phyloP scores from a whole-genome alignment of 2,329 filamentous ascomycete species.

The Alternaria solani region DNA sequence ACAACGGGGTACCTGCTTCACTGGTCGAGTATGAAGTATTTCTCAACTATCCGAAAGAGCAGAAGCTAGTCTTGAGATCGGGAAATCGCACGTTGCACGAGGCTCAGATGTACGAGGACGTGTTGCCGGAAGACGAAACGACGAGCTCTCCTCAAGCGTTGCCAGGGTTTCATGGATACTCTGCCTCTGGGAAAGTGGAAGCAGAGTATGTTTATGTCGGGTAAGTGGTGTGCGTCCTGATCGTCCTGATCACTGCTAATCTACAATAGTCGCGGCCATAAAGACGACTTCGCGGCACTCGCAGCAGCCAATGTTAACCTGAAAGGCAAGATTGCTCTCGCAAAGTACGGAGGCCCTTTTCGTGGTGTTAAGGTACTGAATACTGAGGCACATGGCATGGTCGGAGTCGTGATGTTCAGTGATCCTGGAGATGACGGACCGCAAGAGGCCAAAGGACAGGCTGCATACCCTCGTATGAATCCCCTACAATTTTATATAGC shows the following conservation, averaged over 20 bases:
- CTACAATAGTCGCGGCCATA: constrained; percentile 44
- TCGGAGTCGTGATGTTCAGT: constrained; percentile 55
- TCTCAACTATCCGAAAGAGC: constrained; percentile 49
- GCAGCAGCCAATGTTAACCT: constrained; percentile 52
- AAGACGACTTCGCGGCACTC: constrained; percentile 56
- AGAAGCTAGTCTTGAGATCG: constrained; percentile 42
- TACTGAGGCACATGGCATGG: constrained; percentile 55
- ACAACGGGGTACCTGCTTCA: constrained; percentile 30
- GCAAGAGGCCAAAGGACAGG: constrained; percentile 51
- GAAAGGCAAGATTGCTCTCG: constrained; percentile 58
- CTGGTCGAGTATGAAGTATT: constrained; percentile 51
- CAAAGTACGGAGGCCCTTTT: constrained; percentile 56
- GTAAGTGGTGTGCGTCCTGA: constrained; percentile 41
- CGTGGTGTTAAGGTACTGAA: constrained; percentile 60
- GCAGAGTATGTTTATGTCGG: constrained; percentile 59
- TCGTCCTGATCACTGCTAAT: constrained; percentile 16
- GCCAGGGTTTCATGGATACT: constrained; percentile 59
- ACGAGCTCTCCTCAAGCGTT: constrained; percentile 47
- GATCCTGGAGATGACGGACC: constrained; percentile 57
- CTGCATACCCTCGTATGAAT: constrained; percentile 47
- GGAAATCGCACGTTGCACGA: constrained; percentile 42
- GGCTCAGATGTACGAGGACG: constrained; percentile 43
- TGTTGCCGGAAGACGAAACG: constrained; percentile 43
- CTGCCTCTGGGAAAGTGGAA: constrained; percentile 54
- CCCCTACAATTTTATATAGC: neutral